Evolutionary conservation across 176 grass and related monocot species (phyloP), one percentile per base, ranked within the genome.

Genomic region (Olyra latifolia): DNA sequence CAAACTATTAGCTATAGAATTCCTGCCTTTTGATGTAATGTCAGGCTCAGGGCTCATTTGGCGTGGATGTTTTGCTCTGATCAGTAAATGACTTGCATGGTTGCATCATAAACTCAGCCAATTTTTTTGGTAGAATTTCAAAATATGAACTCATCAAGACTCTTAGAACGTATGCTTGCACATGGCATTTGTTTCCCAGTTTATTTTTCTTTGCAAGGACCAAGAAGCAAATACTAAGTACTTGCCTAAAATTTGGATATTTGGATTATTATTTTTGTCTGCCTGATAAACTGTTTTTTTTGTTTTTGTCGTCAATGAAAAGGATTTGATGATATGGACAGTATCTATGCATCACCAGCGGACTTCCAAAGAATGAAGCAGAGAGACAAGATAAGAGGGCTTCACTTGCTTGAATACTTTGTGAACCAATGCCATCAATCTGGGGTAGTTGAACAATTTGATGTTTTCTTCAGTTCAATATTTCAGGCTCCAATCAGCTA

Each of bases 271-370:
- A 28, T 24, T 24, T 20, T 58, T 88, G 46, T 67, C 6, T 80
- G 12, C 7, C 69, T 71, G 32, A 24, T 38, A 4, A 45, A 28
- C 17, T 62, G 27, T 14, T 60, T 55, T 56, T 81, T 77, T 88
- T 30, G 6, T 9, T 35, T 86, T 84, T 85, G 11, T 75, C 84
- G 40, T n/a, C 77, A 69, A 76, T 53, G 40, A 72, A 78, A 86
- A 98, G 92, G 88, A 72, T 98, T 95, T 84, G 90, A 98, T 89
- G 96, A 98, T 82, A 88, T 98, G 84, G 90, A 98, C 75, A 98
- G 96, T 72, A 78, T 95, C 55, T 95, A 91, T 86, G 96, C 92
- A 67, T 98, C 96, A 17, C 96, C 96, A 27, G 84, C 57, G 11
- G 96, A 98, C 82, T 98, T 98, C 66, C 76, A 81, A 39, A 82